phyloP scores from a whole-genome alignment of 2,329 filamentous ascomycete species.

The Xylaria sp. region DNA sequence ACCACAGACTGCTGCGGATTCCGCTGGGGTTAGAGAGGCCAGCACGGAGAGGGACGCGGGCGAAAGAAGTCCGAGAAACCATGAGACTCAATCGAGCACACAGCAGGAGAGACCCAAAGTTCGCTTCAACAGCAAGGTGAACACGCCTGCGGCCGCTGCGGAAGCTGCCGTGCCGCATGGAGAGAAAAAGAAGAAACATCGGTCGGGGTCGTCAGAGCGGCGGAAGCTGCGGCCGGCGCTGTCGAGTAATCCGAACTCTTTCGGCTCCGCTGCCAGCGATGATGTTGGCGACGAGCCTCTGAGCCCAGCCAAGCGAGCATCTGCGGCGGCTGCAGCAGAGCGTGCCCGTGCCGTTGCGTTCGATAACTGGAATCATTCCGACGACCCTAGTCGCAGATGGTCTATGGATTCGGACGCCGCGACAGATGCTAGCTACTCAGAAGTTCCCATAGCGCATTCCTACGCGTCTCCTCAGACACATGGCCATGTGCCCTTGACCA shows the following conservation, averaged over 20 bases:
- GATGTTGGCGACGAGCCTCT: conserved; percentile 38
- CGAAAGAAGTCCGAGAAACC: neutral
- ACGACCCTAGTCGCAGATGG: conserved; percentile 42
- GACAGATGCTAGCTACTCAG: conserved; percentile 29
- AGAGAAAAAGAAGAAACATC: conserved; percentile 28
- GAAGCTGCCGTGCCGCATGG: conserved; percentile 16
- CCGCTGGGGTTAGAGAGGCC: neutral
- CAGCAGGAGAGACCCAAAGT: conserved; percentile 35
- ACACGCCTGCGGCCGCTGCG: conserved; percentile 9
- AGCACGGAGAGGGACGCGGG: neutral
- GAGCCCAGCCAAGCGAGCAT: conserved; percentile 28
- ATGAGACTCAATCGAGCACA: neutral
- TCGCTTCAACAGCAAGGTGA: conserved; percentile 33
- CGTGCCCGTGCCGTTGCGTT: conserved; percentile 53
- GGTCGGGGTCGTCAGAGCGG: conserved; percentile 16
- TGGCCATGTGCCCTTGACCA: neutral
- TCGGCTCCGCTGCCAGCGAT: conserved; percentile 46
- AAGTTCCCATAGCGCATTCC: conserved; percentile 19
- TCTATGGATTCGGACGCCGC: conserved; percentile 31
- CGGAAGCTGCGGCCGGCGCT: conserved; percentile 52
- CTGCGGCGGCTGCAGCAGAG: conserved; percentile 53
- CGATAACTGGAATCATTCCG: conserved; percentile 46
- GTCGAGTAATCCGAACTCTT: conserved; percentile 52
- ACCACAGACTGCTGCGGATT: neutral
- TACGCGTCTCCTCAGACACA: neutral